Evolutionary conservation across 495 filamentous ascomycete genomes (phyloP).

Genomic region (Friedmanniomyces endolithicus): DNA sequence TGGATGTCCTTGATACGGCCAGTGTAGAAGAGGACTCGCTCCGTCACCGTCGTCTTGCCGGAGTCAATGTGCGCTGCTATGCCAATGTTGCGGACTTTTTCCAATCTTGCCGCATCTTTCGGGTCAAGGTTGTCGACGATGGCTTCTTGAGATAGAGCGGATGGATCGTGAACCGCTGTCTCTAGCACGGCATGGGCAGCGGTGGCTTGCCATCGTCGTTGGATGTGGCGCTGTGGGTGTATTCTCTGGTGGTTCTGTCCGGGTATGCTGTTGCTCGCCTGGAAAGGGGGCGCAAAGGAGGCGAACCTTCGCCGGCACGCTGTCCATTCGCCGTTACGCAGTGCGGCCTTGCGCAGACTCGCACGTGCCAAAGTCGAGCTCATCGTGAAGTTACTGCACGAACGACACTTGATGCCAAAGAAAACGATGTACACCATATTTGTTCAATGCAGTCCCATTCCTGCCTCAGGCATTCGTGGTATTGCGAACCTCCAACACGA

Average conservation of each 20-base stretch:
- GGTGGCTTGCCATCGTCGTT: conserved; percentile 28
- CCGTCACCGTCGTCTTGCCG: conserved; percentile 94
- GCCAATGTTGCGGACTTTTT: conserved; percentile 85
- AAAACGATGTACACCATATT: too few species aligned
- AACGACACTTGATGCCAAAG: too few species aligned
- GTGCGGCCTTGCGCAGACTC: conserved; percentile 9
- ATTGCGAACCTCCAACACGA: too few species aligned
- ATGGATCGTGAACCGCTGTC: conserved; percentile 48
- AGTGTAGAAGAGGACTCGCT: conserved; percentile 97
- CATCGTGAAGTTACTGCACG: background rate
- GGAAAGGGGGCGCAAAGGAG: conserved; percentile 3
- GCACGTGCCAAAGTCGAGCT: conserved; percentile 5
- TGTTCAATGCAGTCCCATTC: too few species aligned
- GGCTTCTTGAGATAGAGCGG: conserved; percentile 47
- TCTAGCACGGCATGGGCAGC: conserved; percentile 38
- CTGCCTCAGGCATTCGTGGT: too few species aligned
- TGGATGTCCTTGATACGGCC: conserved; percentile 94
- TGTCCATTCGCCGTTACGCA: conserved; percentile 4
- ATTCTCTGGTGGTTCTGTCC: conserved; percentile 15
- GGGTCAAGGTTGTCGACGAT: conserved; percentile 66
- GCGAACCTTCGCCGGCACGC: conserved; percentile 12
- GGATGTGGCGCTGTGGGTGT: conserved; percentile 12
- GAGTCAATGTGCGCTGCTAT: conserved; percentile 99
- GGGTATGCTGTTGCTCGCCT: background rate
- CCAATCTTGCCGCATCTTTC: conserved; percentile 60